Evolutionary conservation across 2,329 filamentous ascomycete genomes (phyloP).

Genomic region (Fusarium oxysporum): DNA sequence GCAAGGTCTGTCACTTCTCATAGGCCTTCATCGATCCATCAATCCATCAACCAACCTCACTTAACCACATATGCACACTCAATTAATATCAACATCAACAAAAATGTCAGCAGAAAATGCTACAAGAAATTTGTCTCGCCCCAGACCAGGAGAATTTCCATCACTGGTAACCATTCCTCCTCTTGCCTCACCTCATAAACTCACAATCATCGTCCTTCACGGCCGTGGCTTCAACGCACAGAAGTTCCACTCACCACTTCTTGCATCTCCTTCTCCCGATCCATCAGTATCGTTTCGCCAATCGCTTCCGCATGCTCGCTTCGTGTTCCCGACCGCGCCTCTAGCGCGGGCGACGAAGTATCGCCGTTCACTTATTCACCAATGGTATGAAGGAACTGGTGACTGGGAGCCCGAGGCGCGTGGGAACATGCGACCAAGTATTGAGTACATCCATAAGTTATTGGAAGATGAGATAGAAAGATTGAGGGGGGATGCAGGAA

Average conservation of each 20-base stretch:
- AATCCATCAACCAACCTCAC: not conserved
- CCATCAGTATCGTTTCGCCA: slow-evolving; percentile 43
- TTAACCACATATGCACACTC: not conserved
- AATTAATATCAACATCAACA: not conserved
- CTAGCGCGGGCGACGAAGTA: slow-evolving; percentile 49
- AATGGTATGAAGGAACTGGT: slow-evolving; percentile 53
- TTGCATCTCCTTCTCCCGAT: slow-evolving; percentile 41
- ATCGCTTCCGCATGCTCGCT: slow-evolving; percentile 57
- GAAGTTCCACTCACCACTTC: slow-evolving; percentile 55
- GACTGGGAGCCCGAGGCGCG: slow-evolving; percentile 50
- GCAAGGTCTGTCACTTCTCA: not conserved
- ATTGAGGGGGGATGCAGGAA: slow-evolving; percentile 50
- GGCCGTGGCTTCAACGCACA: slow-evolving; percentile 58
- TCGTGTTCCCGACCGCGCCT: slow-evolving; percentile 64
- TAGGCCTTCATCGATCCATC: too few species aligned
- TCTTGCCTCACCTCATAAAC: slow-evolving; percentile 49
- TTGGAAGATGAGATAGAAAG: slow-evolving; percentile 51
- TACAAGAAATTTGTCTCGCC: not conserved
- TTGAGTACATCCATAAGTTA: slow-evolving; percentile 53
- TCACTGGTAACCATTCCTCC: slow-evolving; percentile 39
- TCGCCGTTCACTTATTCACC: slow-evolving; percentile 48
- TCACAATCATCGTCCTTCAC: slow-evolving; percentile 62
- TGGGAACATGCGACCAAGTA: slow-evolving; percentile 56
- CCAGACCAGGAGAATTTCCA: slow-evolving; percentile 41
- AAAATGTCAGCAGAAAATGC: not conserved